phyloP scores from a whole-genome alignment of 2,329 filamentous ascomycete genomes.

The Botrytis paeoniae region DNA sequence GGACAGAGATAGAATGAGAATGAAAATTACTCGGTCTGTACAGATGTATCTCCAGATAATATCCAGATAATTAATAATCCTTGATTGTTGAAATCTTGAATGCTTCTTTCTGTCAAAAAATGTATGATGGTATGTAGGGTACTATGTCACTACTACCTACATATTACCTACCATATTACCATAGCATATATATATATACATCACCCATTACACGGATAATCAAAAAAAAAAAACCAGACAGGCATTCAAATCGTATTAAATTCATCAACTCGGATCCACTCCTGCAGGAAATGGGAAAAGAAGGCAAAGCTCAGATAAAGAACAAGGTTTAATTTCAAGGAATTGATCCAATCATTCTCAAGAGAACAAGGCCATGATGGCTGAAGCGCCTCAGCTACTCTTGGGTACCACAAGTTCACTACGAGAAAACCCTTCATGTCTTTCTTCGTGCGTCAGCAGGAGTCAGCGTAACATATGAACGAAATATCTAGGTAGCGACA shows the following conservation, averaged over 20 bases:
- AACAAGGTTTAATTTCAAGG: background rate
- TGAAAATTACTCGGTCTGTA: background rate
- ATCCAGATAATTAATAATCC: background rate
- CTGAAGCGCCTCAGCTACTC: conserved; percentile 3
- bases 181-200: too few relatives aligned
- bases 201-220: background rate
- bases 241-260: background rate
- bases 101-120: background rate
- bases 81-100: background rate
- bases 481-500: background rate
- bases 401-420: background rate
- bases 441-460: background rate
- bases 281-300: conserved; percentile 3
- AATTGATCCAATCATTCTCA: background rate
- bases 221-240: background rate
- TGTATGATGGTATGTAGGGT: too few relatives aligned
- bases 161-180: too few relatives aligned
- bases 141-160: background rate
- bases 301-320: conserved; percentile 5
- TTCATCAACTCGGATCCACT: background rate
- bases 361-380: background rate
- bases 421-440: conserved; percentile 1
- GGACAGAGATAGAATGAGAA: background rate
- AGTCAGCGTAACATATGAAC: background rate
- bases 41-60: background rate